These are phyloP conservation scores for Silene conica DNA, from an alignment of 148 eudicot genomes.

Conservation along the genomic window DNA sequence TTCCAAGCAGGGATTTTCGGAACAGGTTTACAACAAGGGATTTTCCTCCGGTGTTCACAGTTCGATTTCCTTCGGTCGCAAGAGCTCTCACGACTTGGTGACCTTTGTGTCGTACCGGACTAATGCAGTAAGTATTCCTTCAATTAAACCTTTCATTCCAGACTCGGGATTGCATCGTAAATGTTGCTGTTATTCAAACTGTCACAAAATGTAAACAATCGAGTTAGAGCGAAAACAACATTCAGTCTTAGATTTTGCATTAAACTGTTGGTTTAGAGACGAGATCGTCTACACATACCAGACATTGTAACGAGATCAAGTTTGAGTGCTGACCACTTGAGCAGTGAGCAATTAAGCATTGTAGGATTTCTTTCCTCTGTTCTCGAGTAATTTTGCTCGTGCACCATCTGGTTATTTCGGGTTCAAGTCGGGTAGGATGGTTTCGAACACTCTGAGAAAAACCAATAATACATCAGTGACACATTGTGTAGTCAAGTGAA, in stretches of 20 bases:
- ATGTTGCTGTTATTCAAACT: too few species aligned
- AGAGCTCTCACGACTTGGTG: constrained; percentile 40
- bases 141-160: neutral
- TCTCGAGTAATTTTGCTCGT: too few species aligned
- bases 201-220: too few species aligned
- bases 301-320: neutral
- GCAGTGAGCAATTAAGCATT: too few species aligned
- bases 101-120: constrained; percentile 73
- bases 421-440: neutral
- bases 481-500: too few species aligned
- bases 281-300: too few species aligned
- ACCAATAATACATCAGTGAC: too few species aligned
- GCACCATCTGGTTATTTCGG: neutral
- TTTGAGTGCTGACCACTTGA: neutral
- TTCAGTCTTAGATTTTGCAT: too few species aligned
- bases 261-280: too few species aligned
- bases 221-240: too few species aligned
- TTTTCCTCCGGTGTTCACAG: constrained; percentile 68
- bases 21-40: constrained; percentile 70
- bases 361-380: too few species aligned
- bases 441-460: neutral
- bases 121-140: constrained; percentile 48
- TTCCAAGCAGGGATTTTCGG: constrained; percentile 69
- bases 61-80: constrained; percentile 56
- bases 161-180: too few species aligned